Base-by-base conservation (phyloP, 495 filamentous ascomycete genomes). In the Margaritispora aquatica region DNA sequence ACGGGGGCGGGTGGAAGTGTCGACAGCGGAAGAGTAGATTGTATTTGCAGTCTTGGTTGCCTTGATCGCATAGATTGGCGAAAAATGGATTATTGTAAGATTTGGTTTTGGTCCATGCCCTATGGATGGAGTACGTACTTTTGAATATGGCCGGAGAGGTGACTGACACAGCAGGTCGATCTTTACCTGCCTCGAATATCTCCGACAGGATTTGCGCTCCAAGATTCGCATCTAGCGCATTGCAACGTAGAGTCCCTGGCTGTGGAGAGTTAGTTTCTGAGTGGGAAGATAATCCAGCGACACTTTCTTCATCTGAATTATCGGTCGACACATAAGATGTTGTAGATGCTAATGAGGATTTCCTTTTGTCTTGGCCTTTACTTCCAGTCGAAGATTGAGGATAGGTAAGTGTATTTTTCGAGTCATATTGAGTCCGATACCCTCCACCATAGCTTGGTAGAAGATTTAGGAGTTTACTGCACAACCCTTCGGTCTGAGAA, bases 1-100 rank as follows among this genome's bases (percentile, higher is more conserved):
- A 44, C 2, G 50, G 26, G 11, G 47, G 50, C 2, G 46, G 52
- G 21, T 64, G 62, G 31, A 26, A 64, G 23, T 64, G 62, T 19
- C 29, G 38, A 9, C 24, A 22, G 8, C 19, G 51, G 1, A 26
- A 31, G 3, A 38, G 13, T 1, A n/a, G 1, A 5, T 26, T 59
- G n/a, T 64, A 59, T 4, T 2, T 9, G 20, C 51, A 53, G 19
- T 36, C 20, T 5, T 8, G 1, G 21, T 31, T 10, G 26, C 21
- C 27, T 17, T 21, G n/a, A 17, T 53, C 27, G 19, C 51, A 53
- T 4, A 53, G 24, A 26, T 53, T 20, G 2, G 2, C 24, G 10
- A 53, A 20, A 3, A 53, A 5, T 8, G 51, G 51, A 19, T 53
- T 53, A 20, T 27, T 8, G 2, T 10, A 17, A 2, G 23, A 26